Base-by-base conservation (phyloP, 139 green algal species). In the Spirogloea muscicola region DNA sequence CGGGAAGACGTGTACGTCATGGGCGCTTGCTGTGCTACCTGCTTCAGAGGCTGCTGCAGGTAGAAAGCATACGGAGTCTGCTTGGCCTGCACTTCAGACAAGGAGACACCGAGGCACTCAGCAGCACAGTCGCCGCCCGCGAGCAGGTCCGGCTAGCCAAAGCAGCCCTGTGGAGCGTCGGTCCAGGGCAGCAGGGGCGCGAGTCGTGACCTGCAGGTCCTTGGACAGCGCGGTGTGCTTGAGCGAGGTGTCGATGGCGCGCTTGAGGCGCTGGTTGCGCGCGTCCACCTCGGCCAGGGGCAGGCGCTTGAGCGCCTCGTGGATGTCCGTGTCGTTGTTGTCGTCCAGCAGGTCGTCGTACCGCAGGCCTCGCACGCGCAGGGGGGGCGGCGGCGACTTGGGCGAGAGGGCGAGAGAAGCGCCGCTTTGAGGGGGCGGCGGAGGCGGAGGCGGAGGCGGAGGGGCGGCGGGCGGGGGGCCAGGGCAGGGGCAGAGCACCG, bases 331-430 rank as follows among this genome's bases (percentile, higher is more conserved):
- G 84, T 98, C 88, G 62, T 89, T 85, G 36, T 90, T 63, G 1
- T 89, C 91, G 78, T 98, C 93, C 48, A 93, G 89, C 18, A 99
- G 87, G 84, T 99, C 94, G 68, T 99, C 94, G 55, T 96, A 97
- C 33, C 94, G 88, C 37, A 99, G 85, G 34, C 74, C 72, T 77
- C 55, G 7, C 10, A 58, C n/a, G n/a, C n/a, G n/a, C n/a, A n/a
- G n/a, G n/a, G n/a, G n/a, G n/a, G n/a, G n/a, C n/a, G n/a, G n/a
- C n/a, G n/a, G n/a, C n/a, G n/a, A n/a, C n/a, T n/a, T n/a, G n/a
- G n/a, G n/a, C n/a, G n/a, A n/a, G n/a, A n/a, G n/a, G n/a, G n/a
- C n/a, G n/a, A n/a, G n/a, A n/a, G n/a, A 52, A 16, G 44, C 44
- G 13, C 44, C 44, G 16, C 44, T 52, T 52, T 13, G 16, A 16